phyloP scores from a whole-genome alignment of 2,329 filamentous ascomycete genomes.

The Corynespora cassiicola region DNA sequence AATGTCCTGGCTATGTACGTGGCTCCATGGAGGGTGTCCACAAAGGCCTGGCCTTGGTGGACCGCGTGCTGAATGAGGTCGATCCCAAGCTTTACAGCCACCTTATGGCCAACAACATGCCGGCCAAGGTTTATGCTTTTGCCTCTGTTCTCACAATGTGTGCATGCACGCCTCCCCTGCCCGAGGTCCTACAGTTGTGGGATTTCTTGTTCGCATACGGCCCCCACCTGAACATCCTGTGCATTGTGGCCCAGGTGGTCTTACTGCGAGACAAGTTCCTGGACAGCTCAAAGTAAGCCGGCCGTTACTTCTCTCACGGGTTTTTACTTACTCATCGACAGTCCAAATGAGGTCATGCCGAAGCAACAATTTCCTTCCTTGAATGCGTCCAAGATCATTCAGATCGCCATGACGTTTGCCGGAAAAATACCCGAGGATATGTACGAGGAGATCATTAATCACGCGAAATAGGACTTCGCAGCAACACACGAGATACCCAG shows the following conservation, averaged over 20 bases:
- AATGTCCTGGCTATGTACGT: constrained; percentile 92
- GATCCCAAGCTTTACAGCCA: constrained; percentile 87
- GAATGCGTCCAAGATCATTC: constrained; percentile 83
- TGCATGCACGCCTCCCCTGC: constrained; percentile 92
- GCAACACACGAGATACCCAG: no score
- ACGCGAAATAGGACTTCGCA: constrained; percentile 69
- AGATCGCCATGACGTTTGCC: constrained; percentile 83
- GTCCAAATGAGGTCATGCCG: constrained; percentile 89
- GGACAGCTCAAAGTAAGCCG: constrained; percentile 76
- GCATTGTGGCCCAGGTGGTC: constrained; percentile 93
- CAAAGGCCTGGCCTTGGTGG: constrained; percentile 86
- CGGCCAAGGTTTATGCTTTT: constrained; percentile 95
- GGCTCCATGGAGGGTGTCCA: constrained; percentile 98
- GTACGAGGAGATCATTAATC: constrained; percentile 86
- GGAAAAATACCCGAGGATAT: constrained; percentile 89
- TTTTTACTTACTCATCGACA: constrained; percentile 49
- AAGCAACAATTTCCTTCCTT: constrained; percentile 86
- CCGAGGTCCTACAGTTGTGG: constrained; percentile 92
- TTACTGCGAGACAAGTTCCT: constrained; percentile 86
- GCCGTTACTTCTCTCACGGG: neutral
- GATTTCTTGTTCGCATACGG: constrained; percentile 98
- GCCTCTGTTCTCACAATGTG: constrained; percentile 93
- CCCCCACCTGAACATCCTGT: constrained; percentile 91
- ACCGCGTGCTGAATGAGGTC: constrained; percentile 89
- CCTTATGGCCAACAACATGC: constrained; percentile 83